Evolutionary conservation across 768 basidiomycete species (phyloP).

Genomic region (Clavaria fumosa): DNA sequence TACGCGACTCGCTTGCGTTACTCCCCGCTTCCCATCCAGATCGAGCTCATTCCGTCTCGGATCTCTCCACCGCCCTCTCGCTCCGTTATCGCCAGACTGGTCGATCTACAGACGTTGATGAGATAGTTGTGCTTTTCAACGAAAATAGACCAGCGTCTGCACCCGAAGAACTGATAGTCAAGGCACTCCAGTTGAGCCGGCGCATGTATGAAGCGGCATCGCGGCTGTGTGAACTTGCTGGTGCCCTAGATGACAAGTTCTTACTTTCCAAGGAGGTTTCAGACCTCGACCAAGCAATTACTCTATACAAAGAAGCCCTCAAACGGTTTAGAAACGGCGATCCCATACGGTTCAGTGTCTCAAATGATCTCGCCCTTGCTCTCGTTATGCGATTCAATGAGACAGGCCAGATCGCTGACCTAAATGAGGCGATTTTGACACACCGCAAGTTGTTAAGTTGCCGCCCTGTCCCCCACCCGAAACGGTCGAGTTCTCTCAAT

Average conservation of each 20-base stretch:
- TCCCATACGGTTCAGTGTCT: slow-evolving; percentile 4
- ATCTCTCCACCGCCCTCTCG: no score
- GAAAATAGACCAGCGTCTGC: no score
- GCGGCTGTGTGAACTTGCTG: no score
- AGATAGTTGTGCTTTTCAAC: no score
- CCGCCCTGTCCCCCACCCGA: slow-evolving; percentile 4
- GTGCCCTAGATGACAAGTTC: slow-evolving; percentile 6
- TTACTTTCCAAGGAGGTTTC: not conserved
- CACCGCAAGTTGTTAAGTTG: slow-evolving; percentile 4
- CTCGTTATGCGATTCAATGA: slow-evolving; percentile 6
- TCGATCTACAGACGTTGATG: no score
- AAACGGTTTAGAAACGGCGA: slow-evolving; percentile 8
- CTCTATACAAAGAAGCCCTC: slow-evolving; percentile 7
- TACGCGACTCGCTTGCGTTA: no score
- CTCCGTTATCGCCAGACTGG: no score
- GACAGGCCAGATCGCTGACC: slow-evolving; percentile 6
- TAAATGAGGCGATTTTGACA: slow-evolving; percentile 7
- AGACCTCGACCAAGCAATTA: slow-evolving; percentile 14
- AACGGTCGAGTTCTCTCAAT: slow-evolving; percentile 6
- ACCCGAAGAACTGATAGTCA: no score
- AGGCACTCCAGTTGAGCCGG: no score
- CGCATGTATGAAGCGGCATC: no score
- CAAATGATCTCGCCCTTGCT: slow-evolving; percentile 3
- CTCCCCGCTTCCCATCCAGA: no score
- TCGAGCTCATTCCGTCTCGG: no score